A percentile compares a stretch with the other conserved stretches of the same genome.
phyloP scores from a whole-genome alignment of 2,329 filamentous ascomycete species.

The Daldinia eschscholtzii region DNA sequence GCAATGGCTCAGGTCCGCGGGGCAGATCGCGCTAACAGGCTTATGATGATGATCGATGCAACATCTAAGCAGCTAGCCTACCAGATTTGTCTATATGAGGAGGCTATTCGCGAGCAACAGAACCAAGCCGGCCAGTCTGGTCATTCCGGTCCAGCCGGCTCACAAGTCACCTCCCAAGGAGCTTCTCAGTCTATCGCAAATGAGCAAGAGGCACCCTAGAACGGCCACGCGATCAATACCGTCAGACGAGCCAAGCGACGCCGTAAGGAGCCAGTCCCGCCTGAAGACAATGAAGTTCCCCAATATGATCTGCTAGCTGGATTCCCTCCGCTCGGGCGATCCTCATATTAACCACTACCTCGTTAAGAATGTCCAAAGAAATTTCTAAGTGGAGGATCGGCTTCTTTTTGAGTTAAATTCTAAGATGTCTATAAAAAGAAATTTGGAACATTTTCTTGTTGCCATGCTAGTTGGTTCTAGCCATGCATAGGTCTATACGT shows the following conservation, averaged over 20 bases:
- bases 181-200: slow-evolving; percentile 46
- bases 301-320: neutral
- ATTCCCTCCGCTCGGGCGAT: neutral
- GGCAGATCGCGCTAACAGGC: slow-evolving; percentile 60
- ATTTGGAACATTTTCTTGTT: slow-evolving; percentile 2
- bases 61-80: slow-evolving; percentile 67
- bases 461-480: slow-evolving; percentile 6
- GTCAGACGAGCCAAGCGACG: neutral
- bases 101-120: slow-evolving; percentile 53
- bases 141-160: neutral
- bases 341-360: neutral
- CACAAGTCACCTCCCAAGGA: slow-evolving; percentile 34
- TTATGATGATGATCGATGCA: slow-evolving; percentile 65
- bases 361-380: neutral
- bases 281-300: neutral
- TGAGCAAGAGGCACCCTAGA: slow-evolving; percentile 43
- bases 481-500: neutral
- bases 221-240: neutral
- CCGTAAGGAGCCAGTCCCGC: neutral
- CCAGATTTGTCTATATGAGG: slow-evolving; percentile 65
- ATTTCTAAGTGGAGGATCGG: neutral
- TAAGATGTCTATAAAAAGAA: neutral
- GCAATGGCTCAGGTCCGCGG: slow-evolving; percentile 61
- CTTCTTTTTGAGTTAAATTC: neutral
- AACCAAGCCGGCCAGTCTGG: slow-evolving; percentile 36